These are phyloP conservation scores for Tardiomyces blankii DNA, from an alignment of 1,139 yeast species.

Conservation along the genomic window DNA sequence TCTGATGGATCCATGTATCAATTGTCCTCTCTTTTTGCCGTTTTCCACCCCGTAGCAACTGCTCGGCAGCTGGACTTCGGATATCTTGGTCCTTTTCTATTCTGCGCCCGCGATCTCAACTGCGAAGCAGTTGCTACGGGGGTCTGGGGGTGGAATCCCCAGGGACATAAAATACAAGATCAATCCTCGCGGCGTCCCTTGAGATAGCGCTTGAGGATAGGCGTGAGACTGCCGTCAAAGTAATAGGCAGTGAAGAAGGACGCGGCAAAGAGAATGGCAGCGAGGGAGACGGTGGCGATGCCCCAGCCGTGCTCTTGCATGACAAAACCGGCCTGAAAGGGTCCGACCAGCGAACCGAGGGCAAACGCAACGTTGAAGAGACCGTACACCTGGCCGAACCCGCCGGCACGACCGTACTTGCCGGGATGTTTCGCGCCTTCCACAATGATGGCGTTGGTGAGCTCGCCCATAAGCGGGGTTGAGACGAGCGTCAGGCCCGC, in stretches of 20 bases:
- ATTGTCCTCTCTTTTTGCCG: too few relatives aligned
- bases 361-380: slow-evolving; percentile 26
- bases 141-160: too few relatives aligned
- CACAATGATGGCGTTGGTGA: slow-evolving; percentile 16
- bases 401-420: slow-evolving; percentile 22
- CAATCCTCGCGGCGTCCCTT: too few relatives aligned
- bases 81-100: too few relatives aligned
- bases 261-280: slow-evolving; percentile 14
- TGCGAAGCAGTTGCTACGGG: too few relatives aligned
- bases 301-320: slow-evolving; percentile 19
- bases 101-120: too few relatives aligned
- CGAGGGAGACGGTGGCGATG: slow-evolving; percentile 16
- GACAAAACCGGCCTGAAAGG: slow-evolving; percentile 21
- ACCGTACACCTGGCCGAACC: slow-evolving; percentile 27
- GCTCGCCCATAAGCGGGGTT: slow-evolving; percentile 23
- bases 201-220: neutral
- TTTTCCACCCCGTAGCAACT: too few relatives aligned
- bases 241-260: slow-evolving; percentile 13
- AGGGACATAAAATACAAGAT: too few relatives aligned
- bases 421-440: slow-evolving; percentile 21
- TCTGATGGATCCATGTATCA: too few relatives aligned
- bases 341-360: slow-evolving; percentile 25
- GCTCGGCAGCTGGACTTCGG: too few relatives aligned
- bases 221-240: neutral
- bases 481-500: slow-evolving; percentile 17